These are phyloP conservation scores for Desmodesmus armatus DNA, from an alignment of 139 green algal species.

Conservation along the genomic window DNA sequence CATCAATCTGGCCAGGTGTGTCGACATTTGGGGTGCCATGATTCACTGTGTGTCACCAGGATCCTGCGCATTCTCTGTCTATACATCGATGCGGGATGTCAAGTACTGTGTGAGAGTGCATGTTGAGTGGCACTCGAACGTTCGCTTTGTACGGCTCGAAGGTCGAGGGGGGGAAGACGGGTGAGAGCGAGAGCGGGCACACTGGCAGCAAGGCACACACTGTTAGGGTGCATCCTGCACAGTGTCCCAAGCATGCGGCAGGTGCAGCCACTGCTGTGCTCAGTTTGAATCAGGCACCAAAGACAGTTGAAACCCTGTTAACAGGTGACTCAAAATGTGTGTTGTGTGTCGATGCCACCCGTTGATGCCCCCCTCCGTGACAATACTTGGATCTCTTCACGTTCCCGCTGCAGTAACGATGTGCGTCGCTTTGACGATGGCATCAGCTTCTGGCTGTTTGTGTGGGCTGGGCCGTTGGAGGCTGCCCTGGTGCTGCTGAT, in stretches of 20 bases:
- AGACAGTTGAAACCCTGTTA: background rate
- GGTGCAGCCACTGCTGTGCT: too few relatives aligned
- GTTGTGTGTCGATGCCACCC: background rate
- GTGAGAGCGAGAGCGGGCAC: too few relatives aligned
- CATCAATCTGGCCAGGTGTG: constrained; percentile 69
- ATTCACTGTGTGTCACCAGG: constrained; percentile 48
- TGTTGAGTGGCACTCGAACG: background rate
- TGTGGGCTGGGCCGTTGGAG: constrained; percentile 73
- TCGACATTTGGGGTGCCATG: too few relatives aligned
- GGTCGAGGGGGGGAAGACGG: too few relatives aligned
- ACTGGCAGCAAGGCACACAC: too few relatives aligned
- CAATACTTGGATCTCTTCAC: too few relatives aligned
- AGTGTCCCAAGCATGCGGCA: too few relatives aligned
- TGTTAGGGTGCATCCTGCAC: too few relatives aligned
- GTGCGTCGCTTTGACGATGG: constrained; percentile 83
- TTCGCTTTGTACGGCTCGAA: too few relatives aligned
- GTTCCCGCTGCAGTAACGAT: too few relatives aligned
- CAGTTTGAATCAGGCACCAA: background rate
- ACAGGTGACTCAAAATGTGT: background rate
- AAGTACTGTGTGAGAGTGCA: too few relatives aligned
- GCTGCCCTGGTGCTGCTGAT: constrained; percentile 78
- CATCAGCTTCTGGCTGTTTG: constrained; percentile 76
- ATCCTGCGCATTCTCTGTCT: background rate
- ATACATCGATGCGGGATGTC: too few relatives aligned
- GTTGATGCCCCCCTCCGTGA: background rate